Evolutionary conservation across 2,329 filamentous ascomycete species (phyloP).

Genomic region (Arthroderma sp.): DNA sequence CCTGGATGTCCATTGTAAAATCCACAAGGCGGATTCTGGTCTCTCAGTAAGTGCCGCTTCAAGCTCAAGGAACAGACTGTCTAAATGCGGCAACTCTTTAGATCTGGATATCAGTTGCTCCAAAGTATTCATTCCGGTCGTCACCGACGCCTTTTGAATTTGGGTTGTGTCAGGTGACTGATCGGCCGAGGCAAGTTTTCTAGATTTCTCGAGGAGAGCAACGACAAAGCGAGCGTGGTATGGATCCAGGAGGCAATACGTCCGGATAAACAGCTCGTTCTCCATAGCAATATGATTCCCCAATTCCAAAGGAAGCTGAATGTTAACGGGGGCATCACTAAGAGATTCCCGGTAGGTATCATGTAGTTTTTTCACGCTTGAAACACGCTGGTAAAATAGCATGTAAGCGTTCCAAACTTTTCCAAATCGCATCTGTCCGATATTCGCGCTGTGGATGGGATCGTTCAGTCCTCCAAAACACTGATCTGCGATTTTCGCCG

Average conservation of each 20-base stretch:
- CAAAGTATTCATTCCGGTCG: constrained; percentile 45
- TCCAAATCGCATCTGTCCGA: constrained; percentile 38
- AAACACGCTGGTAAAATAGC: constrained; percentile 84
- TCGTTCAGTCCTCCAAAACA: constrained; percentile 67
- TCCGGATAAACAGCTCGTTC: constrained; percentile 59
- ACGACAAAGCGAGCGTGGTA: constrained; percentile 55
- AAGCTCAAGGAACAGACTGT: constrained; percentile 41
- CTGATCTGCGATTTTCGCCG: constrained; percentile 54
- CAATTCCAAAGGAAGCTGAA: constrained; percentile 33
- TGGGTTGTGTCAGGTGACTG: constrained; percentile 37
- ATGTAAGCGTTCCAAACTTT: constrained; percentile 87
- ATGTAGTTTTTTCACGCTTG: constrained; percentile 46
- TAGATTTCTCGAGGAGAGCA: constrained; percentile 46
- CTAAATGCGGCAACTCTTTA: constrained; percentile 54
- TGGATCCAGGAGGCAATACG: constrained; percentile 67
- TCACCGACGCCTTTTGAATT: constrained; percentile 32
- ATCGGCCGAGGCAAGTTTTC: constrained; percentile 31
- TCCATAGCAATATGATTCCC: constrained; percentile 50
- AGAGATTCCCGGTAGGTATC: constrained; percentile 31
- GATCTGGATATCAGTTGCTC: constrained; percentile 62
- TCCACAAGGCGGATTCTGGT: constrained; percentile 43
- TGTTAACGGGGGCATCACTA: constrained; percentile 38
- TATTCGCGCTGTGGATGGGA: constrained; percentile 35
- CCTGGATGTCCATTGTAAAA: constrained; percentile 48
- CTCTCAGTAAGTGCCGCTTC: constrained; percentile 38